Conservation (phyloP, 2,329 filamentous ascomycete genomes). For the Sarocladiaceae sp. region DNA sequence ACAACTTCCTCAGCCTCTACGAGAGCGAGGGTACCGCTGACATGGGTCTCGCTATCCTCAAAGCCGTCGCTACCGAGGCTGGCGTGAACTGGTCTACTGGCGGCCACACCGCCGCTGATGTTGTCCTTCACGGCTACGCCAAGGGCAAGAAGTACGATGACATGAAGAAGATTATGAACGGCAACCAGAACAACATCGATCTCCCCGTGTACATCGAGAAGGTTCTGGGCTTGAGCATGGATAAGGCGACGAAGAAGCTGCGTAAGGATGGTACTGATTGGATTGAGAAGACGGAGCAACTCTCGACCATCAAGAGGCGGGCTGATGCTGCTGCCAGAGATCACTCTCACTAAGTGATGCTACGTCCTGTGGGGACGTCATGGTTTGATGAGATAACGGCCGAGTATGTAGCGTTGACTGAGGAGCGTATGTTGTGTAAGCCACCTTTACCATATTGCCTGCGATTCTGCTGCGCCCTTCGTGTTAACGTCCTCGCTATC, state of each 20-base stretch:
- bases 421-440: no score
- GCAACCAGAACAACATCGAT: slow-evolving; percentile 20
- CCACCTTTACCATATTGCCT: no score
- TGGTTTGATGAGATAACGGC: background rate
- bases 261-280: slow-evolving; percentile 18
- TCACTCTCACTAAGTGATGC: slow-evolving; percentile 8
- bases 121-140: slow-evolving; percentile 17
- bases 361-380: background rate
- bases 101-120: slow-evolving; percentile 17
- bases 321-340: slow-evolving; percentile 10
- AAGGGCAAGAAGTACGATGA: slow-evolving; percentile 8
- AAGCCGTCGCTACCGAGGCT: slow-evolving; percentile 12
- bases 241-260: slow-evolving; percentile 16
- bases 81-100: slow-evolving; percentile 17
- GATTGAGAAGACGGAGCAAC: slow-evolving; percentile 17
- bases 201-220: slow-evolving; percentile 19
- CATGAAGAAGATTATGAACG: slow-evolving; percentile 16
- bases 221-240: slow-evolving; percentile 17
- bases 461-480: background rate
- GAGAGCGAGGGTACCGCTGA: slow-evolving; percentile 10
- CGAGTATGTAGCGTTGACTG: background rate
- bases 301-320: slow-evolving; percentile 13
- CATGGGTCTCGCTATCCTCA: slow-evolving; percentile 12
- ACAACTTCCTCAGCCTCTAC: slow-evolving; percentile 11
- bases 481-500: background rate